Evolutionary conservation across 148 eudicot genomes (phyloP).

Genomic region (Rhododendron simsii): DNA sequence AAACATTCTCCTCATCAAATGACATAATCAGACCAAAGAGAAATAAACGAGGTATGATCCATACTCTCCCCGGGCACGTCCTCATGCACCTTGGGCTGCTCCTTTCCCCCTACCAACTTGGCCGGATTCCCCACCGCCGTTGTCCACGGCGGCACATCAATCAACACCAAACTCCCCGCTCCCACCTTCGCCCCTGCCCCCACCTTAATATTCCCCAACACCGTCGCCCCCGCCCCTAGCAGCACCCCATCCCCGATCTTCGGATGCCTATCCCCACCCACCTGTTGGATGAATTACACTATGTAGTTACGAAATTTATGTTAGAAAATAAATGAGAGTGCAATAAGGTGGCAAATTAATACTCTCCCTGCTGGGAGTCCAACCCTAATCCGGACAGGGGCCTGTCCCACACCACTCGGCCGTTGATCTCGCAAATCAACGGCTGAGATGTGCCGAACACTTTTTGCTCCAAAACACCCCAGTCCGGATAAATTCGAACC

Average conservation of each 20-base stretch:
- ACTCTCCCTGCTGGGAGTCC: too few species aligned
- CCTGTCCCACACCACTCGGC: too few species aligned
- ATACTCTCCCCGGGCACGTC: slow-evolving; percentile 48
- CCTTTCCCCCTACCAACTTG: slow-evolving; percentile 40
- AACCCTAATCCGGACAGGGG: too few species aligned
- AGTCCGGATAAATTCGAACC: too few species aligned
- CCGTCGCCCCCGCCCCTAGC: slow-evolving; percentile 44
- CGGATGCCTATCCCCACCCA: slow-evolving; percentile 46
- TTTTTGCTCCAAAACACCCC: too few species aligned
- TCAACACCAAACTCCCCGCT: slow-evolving; percentile 47
- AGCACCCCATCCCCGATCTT: slow-evolving; percentile 47
- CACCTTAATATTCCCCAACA: slow-evolving; percentile 36
- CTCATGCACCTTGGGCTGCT: slow-evolving; percentile 36
- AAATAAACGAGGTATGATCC: slow-evolving; percentile 51
- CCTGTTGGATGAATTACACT: neutral
- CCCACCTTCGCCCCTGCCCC: slow-evolving; percentile 51
- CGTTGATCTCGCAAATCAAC: too few species aligned
- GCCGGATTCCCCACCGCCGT: slow-evolving; percentile 57
- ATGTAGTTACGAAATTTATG: neutral
- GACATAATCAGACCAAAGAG: slow-evolving; percentile 26
- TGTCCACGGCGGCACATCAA: slow-evolving; percentile 48
- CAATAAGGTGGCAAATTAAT: too few species aligned
- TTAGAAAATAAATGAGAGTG: neutral
- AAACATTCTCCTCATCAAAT: neutral
- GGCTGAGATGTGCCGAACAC: too few species aligned